Evolutionary conservation across 495 filamentous ascomycete species (phyloP).

Genomic region (Aspergillus taichungensis): DNA sequence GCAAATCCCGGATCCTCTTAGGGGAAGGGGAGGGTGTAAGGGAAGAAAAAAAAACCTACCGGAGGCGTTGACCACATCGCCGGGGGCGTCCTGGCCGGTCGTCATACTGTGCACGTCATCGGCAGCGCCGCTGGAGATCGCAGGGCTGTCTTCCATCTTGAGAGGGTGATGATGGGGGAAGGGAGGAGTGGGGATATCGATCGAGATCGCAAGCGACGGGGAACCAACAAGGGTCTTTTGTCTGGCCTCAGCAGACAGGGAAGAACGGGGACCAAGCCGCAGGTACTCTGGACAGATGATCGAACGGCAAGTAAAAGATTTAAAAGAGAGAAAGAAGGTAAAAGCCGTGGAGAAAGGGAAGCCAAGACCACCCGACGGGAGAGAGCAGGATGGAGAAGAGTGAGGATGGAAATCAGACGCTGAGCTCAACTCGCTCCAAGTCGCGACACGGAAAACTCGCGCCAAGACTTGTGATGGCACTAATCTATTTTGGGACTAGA

Average conservation of each 20-base stretch:
- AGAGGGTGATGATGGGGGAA: conserved; percentile 9
- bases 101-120: conserved; percentile 22
- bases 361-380: no score
- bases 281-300: no score
- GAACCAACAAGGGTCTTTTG: conserved; percentile 22
- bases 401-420: background rate
- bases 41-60: conserved; percentile 17
- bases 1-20: conserved; percentile 2
- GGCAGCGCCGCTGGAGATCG: conserved; percentile 16
- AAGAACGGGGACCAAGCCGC: no score
- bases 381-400: conserved; percentile 5
- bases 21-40: conserved; percentile 1
- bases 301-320: no score
- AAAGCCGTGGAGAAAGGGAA: background rate
- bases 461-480: conserved; percentile 7
- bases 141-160: conserved; percentile 33
- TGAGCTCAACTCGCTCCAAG: background rate
- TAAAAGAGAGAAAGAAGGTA: no score
- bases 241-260: conserved; percentile 8
- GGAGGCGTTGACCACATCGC: conserved; percentile 23
- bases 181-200: conserved; percentile 1
- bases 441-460: conserved; percentile 16
- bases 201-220: conserved; percentile 27
- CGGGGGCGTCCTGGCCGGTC: conserved; percentile 20
- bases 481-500: conserved; percentile 5